Conservation (phyloP, 352 stramenopile genomes). For the Globisporangium cederbergense region DNA sequence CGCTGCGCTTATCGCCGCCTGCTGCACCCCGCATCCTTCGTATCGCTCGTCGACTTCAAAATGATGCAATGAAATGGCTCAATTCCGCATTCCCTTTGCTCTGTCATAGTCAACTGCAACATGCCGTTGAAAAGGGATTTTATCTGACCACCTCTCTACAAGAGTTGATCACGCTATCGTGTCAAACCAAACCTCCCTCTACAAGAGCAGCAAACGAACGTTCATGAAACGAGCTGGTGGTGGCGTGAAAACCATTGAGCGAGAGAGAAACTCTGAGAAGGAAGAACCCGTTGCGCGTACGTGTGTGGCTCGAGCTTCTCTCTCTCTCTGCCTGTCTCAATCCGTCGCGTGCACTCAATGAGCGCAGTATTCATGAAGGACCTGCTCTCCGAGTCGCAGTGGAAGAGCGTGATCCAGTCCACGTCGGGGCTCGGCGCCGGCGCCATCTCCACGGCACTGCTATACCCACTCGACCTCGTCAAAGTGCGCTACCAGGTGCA, state of each 20-base stretch:
- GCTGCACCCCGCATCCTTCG: conserved; percentile 4
- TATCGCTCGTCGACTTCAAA: neutral
- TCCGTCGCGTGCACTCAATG: conserved; percentile 5
- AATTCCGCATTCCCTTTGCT: conserved; percentile 1
- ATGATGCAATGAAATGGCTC: neutral
- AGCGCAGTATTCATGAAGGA: conserved; percentile 26
- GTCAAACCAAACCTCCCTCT: conserved; percentile 1
- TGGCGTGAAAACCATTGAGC: conserved; percentile 12
- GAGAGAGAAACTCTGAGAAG: neutral
- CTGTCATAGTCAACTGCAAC: conserved; percentile 1
- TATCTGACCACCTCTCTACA: neutral
- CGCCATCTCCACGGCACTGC: conserved; percentile 71
- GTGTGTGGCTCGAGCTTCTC: neutral
- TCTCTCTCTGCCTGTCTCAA: neutral
- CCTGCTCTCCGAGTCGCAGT: conserved; percentile 58
- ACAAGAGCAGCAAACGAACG: conserved; percentile 8
- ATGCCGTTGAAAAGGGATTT: neutral
- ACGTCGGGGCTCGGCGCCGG: conserved; percentile 69
- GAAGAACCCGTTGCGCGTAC: neutral
- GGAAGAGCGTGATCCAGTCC: conserved; percentile 63
- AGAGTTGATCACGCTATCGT: conserved; percentile 2
- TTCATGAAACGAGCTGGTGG: conserved; percentile 12
- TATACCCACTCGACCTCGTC: conserved; percentile 97
- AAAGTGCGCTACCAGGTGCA: conserved; percentile 98
- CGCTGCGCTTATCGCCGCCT: conserved; percentile 21